Evolutionary conservation across 371 early-diverging fungal species (phyloP).

Genomic region (Chytridium lagenaria): DNA sequence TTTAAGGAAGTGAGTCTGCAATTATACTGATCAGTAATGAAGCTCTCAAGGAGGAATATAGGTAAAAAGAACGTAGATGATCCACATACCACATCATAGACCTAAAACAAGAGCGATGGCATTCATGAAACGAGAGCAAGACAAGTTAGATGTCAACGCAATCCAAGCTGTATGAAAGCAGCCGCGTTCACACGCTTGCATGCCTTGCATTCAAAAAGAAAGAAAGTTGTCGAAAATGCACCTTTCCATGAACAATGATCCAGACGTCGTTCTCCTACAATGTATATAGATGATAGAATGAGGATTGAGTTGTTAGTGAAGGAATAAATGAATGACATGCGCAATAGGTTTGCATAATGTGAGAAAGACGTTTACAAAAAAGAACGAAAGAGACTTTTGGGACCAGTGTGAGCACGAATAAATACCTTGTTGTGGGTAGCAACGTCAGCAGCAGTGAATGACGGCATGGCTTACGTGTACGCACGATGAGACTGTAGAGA

Average conservation of each 20-base stretch:
- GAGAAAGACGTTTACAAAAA: background rate
- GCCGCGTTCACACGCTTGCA: no score
- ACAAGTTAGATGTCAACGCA: background rate
- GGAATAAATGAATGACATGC: background rate
- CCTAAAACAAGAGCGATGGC: conserved; percentile 10
- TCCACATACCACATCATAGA: conserved; percentile 41
- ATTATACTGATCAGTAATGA: conserved; percentile 3
- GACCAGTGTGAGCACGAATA: background rate
- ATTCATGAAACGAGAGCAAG: background rate
- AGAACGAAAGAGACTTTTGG: no score
- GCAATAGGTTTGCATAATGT: background rate
- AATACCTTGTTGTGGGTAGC: conserved; percentile 40
- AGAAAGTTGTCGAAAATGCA: conserved; percentile 3
- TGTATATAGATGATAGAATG: background rate
- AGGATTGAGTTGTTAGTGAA: background rate
- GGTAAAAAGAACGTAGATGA: background rate
- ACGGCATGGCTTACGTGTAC: conserved; percentile 15
- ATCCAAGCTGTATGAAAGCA: no score
- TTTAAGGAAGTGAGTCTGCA: conserved; percentile 31
- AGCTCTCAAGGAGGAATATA: background rate
- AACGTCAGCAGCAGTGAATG: conserved; percentile 34
- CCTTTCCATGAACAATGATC: conserved; percentile 55
- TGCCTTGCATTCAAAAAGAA: background rate
- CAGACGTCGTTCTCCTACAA: conserved; percentile 31
- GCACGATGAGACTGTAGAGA: no score